Evolutionary conservation across 2,329 filamentous ascomycete species (phyloP).

Genomic region (Aspergillus fischeri): DNA sequence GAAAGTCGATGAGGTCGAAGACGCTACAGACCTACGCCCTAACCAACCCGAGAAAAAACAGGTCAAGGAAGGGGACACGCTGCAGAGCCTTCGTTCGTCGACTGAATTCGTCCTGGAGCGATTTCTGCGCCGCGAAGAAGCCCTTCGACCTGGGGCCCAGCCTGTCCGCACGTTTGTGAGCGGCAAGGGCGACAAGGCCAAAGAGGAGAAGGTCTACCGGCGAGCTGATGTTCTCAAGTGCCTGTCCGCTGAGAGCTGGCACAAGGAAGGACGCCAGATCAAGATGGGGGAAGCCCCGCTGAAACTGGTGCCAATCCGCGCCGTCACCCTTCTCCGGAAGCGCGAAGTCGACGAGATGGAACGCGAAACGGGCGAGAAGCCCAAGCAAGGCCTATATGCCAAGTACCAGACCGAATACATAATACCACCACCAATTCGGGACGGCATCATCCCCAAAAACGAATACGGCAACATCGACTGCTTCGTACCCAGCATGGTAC

Average conservation of each 20-base stretch:
- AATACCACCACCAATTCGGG: constrained; percentile 77
- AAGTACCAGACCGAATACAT: constrained; percentile 91
- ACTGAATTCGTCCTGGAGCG: constrained; percentile 79
- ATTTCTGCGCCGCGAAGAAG: constrained; percentile 89
- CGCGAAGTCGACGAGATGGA: constrained; percentile 85
- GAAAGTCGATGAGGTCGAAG: constrained; percentile 73
- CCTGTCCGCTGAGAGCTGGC: constrained; percentile 93
- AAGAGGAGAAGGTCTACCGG: constrained; percentile 74
- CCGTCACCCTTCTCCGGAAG: constrained; percentile 80
- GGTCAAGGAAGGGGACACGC: constrained; percentile 71
- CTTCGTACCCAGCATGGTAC: constrained; percentile 91
- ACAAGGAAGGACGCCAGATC: constrained; percentile 85
- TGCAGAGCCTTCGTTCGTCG: constrained; percentile 85
- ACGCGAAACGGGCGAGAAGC: constrained; percentile 73
- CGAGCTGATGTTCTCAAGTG: constrained; percentile 77
- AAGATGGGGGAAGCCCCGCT: constrained; percentile 67
- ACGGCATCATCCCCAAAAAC: constrained; percentile 90
- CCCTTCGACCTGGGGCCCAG: constrained; percentile 64
- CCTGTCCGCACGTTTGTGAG: constrained; percentile 71
- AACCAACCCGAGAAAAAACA: constrained; percentile 67
- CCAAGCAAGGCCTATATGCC: constrained; percentile 80
- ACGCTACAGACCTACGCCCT: constrained; percentile 70
- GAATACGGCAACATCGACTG: constrained; percentile 95
- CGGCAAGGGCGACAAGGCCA: constrained; percentile 67
- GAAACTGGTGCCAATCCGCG: constrained; percentile 85